Conservation (phyloP, 1,139 yeast genomes). For the Saccharomyces pastorianus region DNA sequence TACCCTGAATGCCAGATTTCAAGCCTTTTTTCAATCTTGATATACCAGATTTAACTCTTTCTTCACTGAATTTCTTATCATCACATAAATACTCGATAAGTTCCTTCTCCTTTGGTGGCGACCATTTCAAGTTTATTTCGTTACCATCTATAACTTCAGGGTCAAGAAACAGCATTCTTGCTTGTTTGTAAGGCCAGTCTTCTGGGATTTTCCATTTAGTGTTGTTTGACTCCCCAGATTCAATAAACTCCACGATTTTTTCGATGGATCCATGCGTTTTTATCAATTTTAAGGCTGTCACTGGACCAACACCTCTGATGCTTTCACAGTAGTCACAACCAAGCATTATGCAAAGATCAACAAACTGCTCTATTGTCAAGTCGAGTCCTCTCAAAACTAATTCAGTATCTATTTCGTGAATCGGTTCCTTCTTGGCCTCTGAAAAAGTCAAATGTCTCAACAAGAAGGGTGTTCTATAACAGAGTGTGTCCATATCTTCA, state of each 20-base stretch:
- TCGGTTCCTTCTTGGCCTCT: conserved; percentile 87
- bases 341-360: conserved; percentile 82
- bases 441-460: conserved; percentile 87
- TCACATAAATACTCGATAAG: conserved; percentile 33
- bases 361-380: conserved; percentile 62
- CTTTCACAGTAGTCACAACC: conserved; percentile 98
- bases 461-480: conserved; percentile 78
- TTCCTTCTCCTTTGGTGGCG: conserved; percentile 35
- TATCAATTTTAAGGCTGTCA: conserved; percentile 80
- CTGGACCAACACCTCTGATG: conserved; percentile 91
- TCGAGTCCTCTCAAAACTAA: conserved; percentile 70
- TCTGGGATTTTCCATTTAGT: conserved; percentile 77
- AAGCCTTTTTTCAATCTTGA: conserved; percentile 76
- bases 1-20: conserved; percentile 80
- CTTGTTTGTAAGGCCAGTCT: conserved; percentile 89
- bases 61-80: conserved; percentile 76
- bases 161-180: conserved; percentile 67
- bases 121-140: conserved; percentile 63
- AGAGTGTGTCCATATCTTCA: conserved; percentile 97
- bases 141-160: conserved; percentile 69
- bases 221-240: conserved; percentile 48
- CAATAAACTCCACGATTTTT: conserved; percentile 58
- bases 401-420: conserved; percentile 68
- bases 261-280: conserved; percentile 80
- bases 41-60: conserved; percentile 80